Evolutionary conservation across 768 basidiomycete species (phyloP).

Genomic region (Panus rudis): DNA sequence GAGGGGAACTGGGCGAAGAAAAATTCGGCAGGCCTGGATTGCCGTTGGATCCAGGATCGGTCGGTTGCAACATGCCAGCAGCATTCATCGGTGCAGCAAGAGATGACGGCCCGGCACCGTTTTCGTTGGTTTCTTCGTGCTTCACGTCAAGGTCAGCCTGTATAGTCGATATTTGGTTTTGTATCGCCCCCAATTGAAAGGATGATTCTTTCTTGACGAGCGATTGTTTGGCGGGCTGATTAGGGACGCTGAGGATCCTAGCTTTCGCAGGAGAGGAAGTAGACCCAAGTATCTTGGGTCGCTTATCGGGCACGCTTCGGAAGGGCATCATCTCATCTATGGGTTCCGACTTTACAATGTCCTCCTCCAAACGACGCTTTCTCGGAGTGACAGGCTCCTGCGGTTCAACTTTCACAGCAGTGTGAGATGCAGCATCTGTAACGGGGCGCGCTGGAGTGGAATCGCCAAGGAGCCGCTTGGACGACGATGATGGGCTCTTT

Average conservation of each 20-base stretch:
- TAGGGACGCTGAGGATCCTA: background rate
- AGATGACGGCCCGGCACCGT: no score
- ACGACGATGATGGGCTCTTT: background rate
- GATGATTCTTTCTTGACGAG: conserved; percentile 3
- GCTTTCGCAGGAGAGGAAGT: background rate
- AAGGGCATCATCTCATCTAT: background rate
- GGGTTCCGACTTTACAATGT: background rate
- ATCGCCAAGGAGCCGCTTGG: conserved; percentile 2
- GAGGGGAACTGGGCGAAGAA: background rate
- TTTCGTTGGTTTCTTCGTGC: no score
- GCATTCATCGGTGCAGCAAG: no score
- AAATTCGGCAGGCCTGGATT: background rate
- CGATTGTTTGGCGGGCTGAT: conserved; percentile 7
- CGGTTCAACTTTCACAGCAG: conserved; percentile 11
- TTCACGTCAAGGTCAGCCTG: no score
- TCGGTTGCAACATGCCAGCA: no score
- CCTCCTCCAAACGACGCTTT: conserved; percentile 31
- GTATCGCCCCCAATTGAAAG: no score
- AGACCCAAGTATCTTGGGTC: background rate
- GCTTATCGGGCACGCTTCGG: conserved; percentile 6
- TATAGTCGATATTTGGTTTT: no score
- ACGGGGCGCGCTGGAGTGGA: conserved; percentile 4
- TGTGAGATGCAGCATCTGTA: background rate
- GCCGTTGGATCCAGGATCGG: background rate
- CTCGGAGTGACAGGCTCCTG: conserved; percentile 25